Evolutionary conservation across 768 basidiomycete species (phyloP).

Genomic region (Favolaschia claudopus): DNA sequence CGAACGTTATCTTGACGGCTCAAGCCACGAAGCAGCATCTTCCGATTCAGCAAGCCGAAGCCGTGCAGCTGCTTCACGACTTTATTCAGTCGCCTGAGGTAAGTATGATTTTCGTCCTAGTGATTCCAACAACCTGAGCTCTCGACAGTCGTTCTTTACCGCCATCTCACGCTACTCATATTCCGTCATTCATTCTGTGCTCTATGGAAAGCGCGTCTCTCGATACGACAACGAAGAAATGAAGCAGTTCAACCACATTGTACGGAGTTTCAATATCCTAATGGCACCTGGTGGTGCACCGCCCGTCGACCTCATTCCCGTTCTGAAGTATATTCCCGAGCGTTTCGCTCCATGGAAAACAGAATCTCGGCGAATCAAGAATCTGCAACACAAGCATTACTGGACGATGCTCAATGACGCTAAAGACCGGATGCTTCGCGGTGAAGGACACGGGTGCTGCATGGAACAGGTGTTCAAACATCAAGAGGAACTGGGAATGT

Average conservation of each 20-base stretch:
- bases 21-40: conserved; percentile 26
- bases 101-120: background rate
- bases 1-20: conserved; percentile 27
- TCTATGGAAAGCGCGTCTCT: conserved; percentile 20
- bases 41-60: conserved; percentile 34
- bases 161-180: conserved; percentile 11
- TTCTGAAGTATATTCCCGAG: conserved; percentile 26
- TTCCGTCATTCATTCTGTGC: conserved; percentile 19
- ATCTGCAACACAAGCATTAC: background rate
- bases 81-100: conserved; percentile 38
- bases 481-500: conserved; percentile 17
- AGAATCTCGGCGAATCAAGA: background rate
- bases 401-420: conserved; percentile 1
- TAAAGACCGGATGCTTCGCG: conserved; percentile 30
- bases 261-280: background rate
- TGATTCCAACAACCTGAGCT: too few relatives aligned
- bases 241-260: conserved; percentile 6
- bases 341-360: conserved; percentile 27
- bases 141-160: conserved; percentile 10
- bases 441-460: conserved; percentile 30
- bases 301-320: conserved; percentile 22
- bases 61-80: conserved; percentile 38
- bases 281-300: conserved; percentile 18
- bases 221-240: conserved; percentile 10
- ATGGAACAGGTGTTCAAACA: conserved; percentile 31